These are phyloP conservation scores for Iris pallida DNA, from an alignment of 116 monocot genomes.

Conservation along the genomic window DNA sequence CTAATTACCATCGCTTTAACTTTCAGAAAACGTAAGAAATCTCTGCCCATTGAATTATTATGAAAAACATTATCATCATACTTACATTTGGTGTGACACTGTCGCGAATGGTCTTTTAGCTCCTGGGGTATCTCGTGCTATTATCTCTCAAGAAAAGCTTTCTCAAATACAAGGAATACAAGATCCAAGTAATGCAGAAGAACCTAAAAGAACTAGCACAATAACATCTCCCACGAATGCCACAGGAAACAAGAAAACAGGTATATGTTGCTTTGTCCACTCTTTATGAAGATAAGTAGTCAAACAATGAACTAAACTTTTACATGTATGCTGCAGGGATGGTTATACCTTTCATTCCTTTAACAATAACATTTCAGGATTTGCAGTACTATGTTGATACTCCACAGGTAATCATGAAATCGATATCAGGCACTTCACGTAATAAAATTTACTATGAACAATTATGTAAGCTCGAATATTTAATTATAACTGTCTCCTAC, in stretches of 20 bases:
- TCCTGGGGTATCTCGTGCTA: conserved; percentile 47
- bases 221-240: conserved; percentile 5
- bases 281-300: not conserved
- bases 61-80: too few relatives aligned
- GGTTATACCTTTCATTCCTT: conserved; percentile 76
- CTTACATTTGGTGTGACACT: too few relatives aligned
- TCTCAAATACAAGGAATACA: conserved; percentile 28
- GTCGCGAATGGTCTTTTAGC: conserved; percentile 27
- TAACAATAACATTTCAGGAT: conserved; percentile 66
- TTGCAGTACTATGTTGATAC: conserved; percentile 74
- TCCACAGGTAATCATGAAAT: conserved; percentile 37
- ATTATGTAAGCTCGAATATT: not conserved
- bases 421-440: not conserved
- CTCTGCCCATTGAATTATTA: not conserved
- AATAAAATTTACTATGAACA: not conserved
- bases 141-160: conserved; percentile 72
- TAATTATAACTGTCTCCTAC: not conserved
- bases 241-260: conserved; percentile 20
- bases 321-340: conserved; percentile 37
- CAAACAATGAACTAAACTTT: not conserved
- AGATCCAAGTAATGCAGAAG: not conserved
- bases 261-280: conserved; percentile 8
- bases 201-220: not conserved
- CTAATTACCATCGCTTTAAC: conserved; percentile 58
- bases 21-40: conserved; percentile 44